Base-by-base conservation (phyloP, 352 stramenopile genomes). In the Phytopythium chamaehyphon region DNA sequence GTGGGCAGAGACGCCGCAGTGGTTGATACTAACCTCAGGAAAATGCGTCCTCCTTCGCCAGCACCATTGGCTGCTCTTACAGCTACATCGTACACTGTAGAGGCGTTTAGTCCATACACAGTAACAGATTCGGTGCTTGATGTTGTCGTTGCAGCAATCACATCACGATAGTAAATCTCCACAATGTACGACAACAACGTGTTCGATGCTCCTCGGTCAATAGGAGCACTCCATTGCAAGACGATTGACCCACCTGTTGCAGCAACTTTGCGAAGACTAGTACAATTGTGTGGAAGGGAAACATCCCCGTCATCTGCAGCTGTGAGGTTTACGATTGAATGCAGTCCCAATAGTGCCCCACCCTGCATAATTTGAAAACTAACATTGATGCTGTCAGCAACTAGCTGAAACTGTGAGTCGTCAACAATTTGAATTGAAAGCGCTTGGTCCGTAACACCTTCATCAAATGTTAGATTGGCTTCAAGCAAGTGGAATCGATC, bases 261-360 rank as follows among this genome's bases (percentile, higher is more conserved):
- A 6, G 40, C 40, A 1, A 64, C 16, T 8, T 66, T 31, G 1
- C 40, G 54, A 26, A 86, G 37, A 39, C 42, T 59, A 8, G 59
- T 69, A 37, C 68, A 76, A 10, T 69, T 48, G 12, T 84, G 77
- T 3, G 76, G 69, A 2, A 62, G 40, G 1, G 76, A 88, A 8
- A 84, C 51, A 44, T 88, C 76, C 6, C 69, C 73, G 26, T 88
- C 61, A 23, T 88, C 76, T 11, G 71, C 22, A 1, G 72, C 71
- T 7, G 64, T 81, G 31, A 88, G 1, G 9, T 71, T 79, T 0
- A 49, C 33, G 3, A 44, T 49, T 1, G 39, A 12, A 6, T 59
- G 43, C 0, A 45, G 40, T 1, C 76, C 73, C 22, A 62, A 37
- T 12, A 59, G 46, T 0, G 69, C 58, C 1, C 76, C 76, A 6